These are phyloP conservation scores for Aspergillus quadricinctus DNA, from an alignment of 2,329 filamentous ascomycete genomes.

Conservation along the genomic window DNA sequence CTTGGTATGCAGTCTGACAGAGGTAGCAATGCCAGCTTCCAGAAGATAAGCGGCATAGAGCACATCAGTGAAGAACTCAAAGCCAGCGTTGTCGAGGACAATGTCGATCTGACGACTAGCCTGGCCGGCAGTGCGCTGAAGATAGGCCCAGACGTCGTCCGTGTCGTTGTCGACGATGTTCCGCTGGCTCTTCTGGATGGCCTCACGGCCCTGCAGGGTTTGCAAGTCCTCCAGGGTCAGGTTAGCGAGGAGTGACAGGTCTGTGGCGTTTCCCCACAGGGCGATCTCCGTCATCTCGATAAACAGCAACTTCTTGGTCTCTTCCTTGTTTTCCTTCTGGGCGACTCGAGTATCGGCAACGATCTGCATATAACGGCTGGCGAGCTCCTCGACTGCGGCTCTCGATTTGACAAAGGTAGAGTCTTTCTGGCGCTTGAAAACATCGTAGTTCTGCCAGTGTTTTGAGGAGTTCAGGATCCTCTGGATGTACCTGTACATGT, in stretches of 20 bases:
- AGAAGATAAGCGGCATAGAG: conserved; percentile 17
- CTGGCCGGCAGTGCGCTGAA: no score
- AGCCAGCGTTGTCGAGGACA: conserved; percentile 19
- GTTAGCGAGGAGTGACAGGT: conserved; percentile 25
- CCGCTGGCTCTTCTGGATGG: conserved; percentile 9
- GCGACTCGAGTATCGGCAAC: no score
- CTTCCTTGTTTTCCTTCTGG: conserved; percentile 5
- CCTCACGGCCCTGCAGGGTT: conserved; percentile 15
- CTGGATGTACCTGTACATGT: conserved; percentile 15
- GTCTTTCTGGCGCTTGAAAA: conserved; percentile 27
- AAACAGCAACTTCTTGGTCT: conserved; percentile 25
- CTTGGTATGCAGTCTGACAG: conserved; percentile 17
- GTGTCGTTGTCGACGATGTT: conserved; percentile 9
- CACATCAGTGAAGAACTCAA: conserved; percentile 18
- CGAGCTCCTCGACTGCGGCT: conserved; percentile 23
- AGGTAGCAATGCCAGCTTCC: conserved; percentile 7
- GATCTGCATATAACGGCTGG: conserved; percentile 17
- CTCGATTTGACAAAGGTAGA: conserved; percentile 22
- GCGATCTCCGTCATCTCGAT: conserved; percentile 31
- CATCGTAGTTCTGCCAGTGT: conserved; percentile 20
- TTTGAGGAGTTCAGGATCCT: conserved; percentile 11
- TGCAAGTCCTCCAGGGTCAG: conserved; percentile 23
- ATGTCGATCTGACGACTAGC: conserved; percentile 7
- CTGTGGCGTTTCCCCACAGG: conserved; percentile 34
- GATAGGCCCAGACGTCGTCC: no score